Base-by-base conservation (phyloP, 169 alveolate genomes). In the Fabrea salina region DNA sequence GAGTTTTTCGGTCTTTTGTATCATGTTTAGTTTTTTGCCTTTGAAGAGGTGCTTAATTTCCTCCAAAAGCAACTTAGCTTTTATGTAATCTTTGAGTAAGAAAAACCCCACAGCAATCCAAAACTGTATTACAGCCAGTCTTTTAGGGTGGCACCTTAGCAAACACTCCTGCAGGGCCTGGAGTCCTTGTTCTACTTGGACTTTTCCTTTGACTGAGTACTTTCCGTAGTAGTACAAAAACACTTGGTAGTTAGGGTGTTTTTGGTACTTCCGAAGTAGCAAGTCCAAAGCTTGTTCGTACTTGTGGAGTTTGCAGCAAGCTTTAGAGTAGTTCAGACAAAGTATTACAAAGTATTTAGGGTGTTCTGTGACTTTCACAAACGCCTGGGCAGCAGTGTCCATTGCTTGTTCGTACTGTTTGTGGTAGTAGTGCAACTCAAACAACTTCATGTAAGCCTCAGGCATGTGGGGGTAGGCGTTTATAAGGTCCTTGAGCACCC, bases 161-260 rank as follows among this genome's bases (percentile, higher is more conserved):
- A 56, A 56, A 3, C 67, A 19, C 30, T 56, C 67, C 11, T 56
- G 67, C 30, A 56, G 30, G 30, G 67, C 67, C 67, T 56, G 30
- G n/a, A 56, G 67, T 35, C 1, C 40, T 22, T 13, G 40, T 35
- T 16, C 11, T 56, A 3, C n/a, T 22, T 25, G 33, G 27, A 56
- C 67, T 56, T 56, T 35, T 56, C 40, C n/a, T 3, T 56, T 56
- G 1, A 35, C 27, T 27, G 40, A 19, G 27, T n/a, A 25, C 30
- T 56, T 56, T 25, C 67, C 67, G 30, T 56, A 56, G 1, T 56
- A 25, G 33, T 56, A 56, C 30, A 56, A 56, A 25, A 56, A 56
- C n/a, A 56, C 67, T 22, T 27, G 16, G 30, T 56, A 56, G 1
- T 27, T 56, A 19, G 67, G 67, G 30, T 25, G 22, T 25, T 56